Evolutionary conservation across 257 asterid genomes (phyloP), one percentile per base, ranked within the genome.

Genomic region (Petunia axillaris): DNA sequence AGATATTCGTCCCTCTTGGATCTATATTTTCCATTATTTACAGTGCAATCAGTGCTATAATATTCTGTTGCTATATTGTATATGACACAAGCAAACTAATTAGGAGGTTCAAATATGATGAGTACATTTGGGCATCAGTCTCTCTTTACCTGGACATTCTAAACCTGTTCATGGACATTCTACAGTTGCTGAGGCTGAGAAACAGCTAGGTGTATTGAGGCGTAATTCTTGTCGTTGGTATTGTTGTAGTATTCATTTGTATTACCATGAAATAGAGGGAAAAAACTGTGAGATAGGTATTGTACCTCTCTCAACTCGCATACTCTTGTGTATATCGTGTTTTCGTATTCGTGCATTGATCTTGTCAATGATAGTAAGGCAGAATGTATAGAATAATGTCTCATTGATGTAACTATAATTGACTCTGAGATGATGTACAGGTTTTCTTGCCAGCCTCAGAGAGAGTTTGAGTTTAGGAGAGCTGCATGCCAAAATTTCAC

Each of bases 121-220:
- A 96, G 85, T 96, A 96, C 79, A 92, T 94, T 82, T 96, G 99
- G 99, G 98, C 98, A 62, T 94, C 99, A 1, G 98, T 96, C 81
- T 90, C 91, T 67, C 98, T 96, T 57, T 96, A 96, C 52, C 91
- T 96, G 75, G 98, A 96, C 65, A 84, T 96, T 74, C 97, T 96
- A 80, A 96, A 96, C 79, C 89, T 96, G 83, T 96, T 96, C 92
- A 91, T 95, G 11, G 90, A 97, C 80, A 93, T 95, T 83, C 88
- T 96, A 84, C 86, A 89, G 82, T 85, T 95, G 94, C 89, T 95
- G 68, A 92, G 89, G 70, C 94, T 87, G 82, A 91, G 86, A 78
- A 85, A 93, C 87, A 92, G 92, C 89, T 93, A 86, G 86, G 14
- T n/a, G 8, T 54, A 14, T 25, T 25, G 25, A 25, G 25, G 25